Conservation (phyloP, 2,329 filamentous ascomycete genomes). For the Sclerotinia glacialis region DNA sequence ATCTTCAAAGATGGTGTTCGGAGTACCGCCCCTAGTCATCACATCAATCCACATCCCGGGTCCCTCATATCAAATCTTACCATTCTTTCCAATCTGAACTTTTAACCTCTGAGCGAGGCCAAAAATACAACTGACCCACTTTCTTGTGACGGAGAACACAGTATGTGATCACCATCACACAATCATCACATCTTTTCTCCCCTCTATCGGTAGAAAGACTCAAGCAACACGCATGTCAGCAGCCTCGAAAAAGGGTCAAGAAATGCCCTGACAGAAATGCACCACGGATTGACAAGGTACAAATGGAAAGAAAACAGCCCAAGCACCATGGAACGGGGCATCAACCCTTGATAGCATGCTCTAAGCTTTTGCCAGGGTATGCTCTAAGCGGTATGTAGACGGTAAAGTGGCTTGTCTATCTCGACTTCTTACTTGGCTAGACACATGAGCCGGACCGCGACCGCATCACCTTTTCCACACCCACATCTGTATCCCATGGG, state of each 20-base stretch:
- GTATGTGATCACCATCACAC: conserved; percentile 21
- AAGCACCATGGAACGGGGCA: neutral
- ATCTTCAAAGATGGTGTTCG: conserved; percentile 10
- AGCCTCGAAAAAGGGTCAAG: conserved; percentile 13
- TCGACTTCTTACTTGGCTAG: conserved; percentile 32
- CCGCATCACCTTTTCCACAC: conserved; percentile 44
- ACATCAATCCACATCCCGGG: conserved; percentile 13
- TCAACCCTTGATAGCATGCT: conserved; percentile 17
- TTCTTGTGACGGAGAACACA: conserved; percentile 18
- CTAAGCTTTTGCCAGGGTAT: conserved; percentile 28
- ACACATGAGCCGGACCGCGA: conserved; percentile 45
- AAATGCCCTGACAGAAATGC: conserved; percentile 16
- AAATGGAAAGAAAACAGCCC: conserved; percentile 2
- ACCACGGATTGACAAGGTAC: conserved; percentile 10
- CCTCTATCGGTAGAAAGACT: conserved; percentile 7
- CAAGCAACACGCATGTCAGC: conserved; percentile 9
- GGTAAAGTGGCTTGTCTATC: conserved; percentile 33
- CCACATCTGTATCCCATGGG: conserved; percentile 36
- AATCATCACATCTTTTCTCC: conserved; percentile 16
- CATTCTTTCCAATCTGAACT: neutral
- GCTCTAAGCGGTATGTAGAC: conserved; percentile 42
- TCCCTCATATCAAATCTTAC: conserved; percentile 4
- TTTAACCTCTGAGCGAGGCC: neutral
- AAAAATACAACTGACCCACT: conserved; percentile 14
- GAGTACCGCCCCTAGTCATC: conserved; percentile 2